phyloP scores from a whole-genome alignment of 2,329 filamentous ascomycete genomes.

The Gaeumannomyces sp. region DNA sequence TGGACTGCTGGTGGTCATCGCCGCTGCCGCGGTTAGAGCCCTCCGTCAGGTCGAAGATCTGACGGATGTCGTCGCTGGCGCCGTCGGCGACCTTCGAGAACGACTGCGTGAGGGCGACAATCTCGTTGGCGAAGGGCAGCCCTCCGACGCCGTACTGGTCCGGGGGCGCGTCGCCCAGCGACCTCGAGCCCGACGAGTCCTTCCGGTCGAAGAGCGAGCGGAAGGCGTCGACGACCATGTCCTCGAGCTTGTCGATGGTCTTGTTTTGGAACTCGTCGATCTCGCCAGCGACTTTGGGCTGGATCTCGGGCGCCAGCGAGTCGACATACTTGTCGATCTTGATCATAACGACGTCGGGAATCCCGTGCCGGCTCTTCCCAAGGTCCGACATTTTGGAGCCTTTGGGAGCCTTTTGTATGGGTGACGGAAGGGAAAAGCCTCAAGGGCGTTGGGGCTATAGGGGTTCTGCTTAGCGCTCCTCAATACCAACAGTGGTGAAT shows the following conservation, averaged over 20 bases:
- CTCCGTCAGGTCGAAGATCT: constrained; percentile 38
- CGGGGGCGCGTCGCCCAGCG: constrained; percentile 28
- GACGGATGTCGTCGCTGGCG: constrained; percentile 34
- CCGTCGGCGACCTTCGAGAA: constrained; percentile 34
- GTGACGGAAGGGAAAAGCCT: background rate
- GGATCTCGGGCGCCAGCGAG: constrained; percentile 39
- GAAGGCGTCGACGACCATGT: constrained; percentile 38
- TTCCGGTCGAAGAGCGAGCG: constrained; percentile 36
- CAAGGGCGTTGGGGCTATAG: background rate
- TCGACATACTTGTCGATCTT: constrained; percentile 41
- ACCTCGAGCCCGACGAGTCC: constrained; percentile 12
- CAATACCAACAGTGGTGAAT: background rate
- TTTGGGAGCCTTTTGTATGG: background rate
- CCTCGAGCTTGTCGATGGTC: constrained; percentile 39
- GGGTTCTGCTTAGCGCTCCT: too few relatives aligned
- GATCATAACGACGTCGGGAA: constrained; percentile 36
- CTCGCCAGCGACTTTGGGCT: constrained; percentile 38
- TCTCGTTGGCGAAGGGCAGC: constrained; percentile 40
- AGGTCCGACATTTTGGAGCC: constrained; percentile 1
- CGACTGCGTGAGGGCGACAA: constrained; percentile 33
- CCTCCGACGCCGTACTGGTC: constrained; percentile 35
- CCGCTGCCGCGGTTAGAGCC: constrained; percentile 14
- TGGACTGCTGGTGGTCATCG: constrained; percentile 20
- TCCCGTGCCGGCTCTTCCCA: constrained; percentile 18
- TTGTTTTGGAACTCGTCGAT: constrained; percentile 37